Evolutionary conservation across 768 basidiomycete species (phyloP).

Genomic region (Rhodotorula babjevae): DNA sequence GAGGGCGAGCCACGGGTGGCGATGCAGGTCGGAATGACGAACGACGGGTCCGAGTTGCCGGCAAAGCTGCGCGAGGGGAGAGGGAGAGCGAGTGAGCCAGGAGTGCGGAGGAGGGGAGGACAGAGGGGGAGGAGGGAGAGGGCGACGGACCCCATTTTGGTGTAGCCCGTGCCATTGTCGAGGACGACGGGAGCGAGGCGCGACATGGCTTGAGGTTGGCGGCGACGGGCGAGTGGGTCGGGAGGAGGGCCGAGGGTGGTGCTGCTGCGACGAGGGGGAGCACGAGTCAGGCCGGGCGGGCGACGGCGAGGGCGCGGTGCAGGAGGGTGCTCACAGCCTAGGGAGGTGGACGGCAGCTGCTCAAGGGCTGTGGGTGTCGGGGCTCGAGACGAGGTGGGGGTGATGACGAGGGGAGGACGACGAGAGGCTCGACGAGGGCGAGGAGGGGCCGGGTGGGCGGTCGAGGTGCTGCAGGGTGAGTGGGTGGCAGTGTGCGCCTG

Average conservation of each 20-base stretch:
- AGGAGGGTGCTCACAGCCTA: neutral
- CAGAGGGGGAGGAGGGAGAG: neutral
- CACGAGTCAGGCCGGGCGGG: neutral
- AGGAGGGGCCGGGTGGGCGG: too few species aligned
- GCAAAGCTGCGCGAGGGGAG: constrained; percentile 64
- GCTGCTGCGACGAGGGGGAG: neutral
- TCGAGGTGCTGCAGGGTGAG: too few species aligned
- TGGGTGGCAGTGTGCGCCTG: too few species aligned
- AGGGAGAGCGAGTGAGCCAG: neutral
- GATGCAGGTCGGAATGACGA: constrained; percentile 98
- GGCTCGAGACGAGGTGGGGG: too few species aligned
- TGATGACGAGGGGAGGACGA: too few species aligned
- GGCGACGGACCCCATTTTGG: constrained; percentile 80
- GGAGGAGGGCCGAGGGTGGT: neutral
- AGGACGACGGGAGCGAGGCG: constrained; percentile 89
- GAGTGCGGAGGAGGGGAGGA: neutral
- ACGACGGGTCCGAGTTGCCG: constrained; percentile 97
- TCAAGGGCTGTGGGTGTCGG: too few species aligned
- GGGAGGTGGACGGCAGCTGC: too few species aligned
- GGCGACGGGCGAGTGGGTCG: neutral
- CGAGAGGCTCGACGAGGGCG: too few species aligned
- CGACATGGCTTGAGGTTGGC: constrained; percentile 57
- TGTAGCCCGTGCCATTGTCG: constrained; percentile 95
- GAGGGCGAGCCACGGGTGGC: constrained; percentile 59
- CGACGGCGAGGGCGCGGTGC: neutral